Evolutionary conservation across 2,329 filamentous ascomycete genomes (phyloP).

Genomic region (Fusarium anthophilum): DNA sequence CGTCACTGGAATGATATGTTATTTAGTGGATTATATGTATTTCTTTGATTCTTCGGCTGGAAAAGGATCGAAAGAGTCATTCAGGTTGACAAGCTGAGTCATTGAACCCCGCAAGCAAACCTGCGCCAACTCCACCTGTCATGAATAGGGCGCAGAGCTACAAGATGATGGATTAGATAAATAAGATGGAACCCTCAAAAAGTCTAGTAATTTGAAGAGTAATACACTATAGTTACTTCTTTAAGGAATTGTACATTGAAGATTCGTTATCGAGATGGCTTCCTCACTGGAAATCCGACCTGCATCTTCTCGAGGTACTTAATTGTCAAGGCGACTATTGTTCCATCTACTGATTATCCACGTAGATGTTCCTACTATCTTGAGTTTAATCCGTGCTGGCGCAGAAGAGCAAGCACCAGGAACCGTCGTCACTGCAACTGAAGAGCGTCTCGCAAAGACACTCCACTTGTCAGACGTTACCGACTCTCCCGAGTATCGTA

Average conservation of each 20-base stretch:
- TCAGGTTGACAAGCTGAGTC: background rate
- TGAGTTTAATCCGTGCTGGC: background rate
- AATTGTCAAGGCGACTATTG: no score
- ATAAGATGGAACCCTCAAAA: no score
- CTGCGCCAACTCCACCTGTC: background rate
- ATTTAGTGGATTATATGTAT: background rate
- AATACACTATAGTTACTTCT: rapidly evolving
- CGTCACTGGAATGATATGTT: rapidly evolving
- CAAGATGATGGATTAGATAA: background rate
- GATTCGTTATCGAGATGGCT: background rate
- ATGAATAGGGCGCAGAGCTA: background rate
- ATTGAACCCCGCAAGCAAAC: background rate
- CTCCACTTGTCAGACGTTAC: background rate
- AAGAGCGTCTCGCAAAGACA: background rate
- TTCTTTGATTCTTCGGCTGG: background rate
- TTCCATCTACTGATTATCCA: background rate
- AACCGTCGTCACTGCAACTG: background rate
- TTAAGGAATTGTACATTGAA: background rate
- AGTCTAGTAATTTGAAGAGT: background rate
- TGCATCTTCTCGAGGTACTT: background rate
- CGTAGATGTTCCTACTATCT: background rate
- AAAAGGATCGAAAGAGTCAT: background rate
- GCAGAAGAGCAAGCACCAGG: conserved; percentile 1
- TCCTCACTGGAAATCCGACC: background rate
- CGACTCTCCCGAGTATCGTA: background rate